phyloP scores from a whole-genome alignment of 139 green algal genomes.

The Mesotaenium endlicherianum region DNA sequence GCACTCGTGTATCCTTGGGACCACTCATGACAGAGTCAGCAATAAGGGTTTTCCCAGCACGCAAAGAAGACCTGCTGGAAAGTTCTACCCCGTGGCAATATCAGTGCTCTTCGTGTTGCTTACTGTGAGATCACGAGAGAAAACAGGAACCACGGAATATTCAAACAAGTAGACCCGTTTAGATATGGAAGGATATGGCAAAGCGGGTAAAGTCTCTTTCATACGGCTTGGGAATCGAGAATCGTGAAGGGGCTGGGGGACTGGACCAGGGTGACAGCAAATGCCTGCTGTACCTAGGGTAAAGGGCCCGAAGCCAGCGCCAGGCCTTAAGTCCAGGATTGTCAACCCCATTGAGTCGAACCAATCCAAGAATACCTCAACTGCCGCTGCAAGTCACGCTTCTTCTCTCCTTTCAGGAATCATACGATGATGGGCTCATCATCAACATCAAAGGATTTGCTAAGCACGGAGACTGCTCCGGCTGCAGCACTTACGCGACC shows the following conservation, averaged over 20 bases:
- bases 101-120: not conserved
- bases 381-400: no score
- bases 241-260: not conserved
- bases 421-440: no score
- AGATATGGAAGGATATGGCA: not conserved
- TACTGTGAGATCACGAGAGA: not conserved
- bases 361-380: no score
- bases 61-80: no score
- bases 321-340: slow-evolving; percentile 41
- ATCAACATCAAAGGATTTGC: no score
- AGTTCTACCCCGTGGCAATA: no score
- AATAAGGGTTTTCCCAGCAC: not conserved
- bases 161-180: not conserved
- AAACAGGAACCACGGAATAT: not conserved
- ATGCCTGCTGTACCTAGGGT: slow-evolving; percentile 23
- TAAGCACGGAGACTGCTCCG: no score
- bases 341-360: slow-evolving; percentile 15
- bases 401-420: no score
- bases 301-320: slow-evolving; percentile 41
- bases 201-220: not conserved
- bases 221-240: not conserved
- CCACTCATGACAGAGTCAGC: not conserved
- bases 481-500: no score
- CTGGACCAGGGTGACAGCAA: not conserved
- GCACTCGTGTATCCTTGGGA: not conserved